These are phyloP conservation scores for Cryphonectria carpinicola DNA, from an alignment of 2,329 filamentous ascomycete species.

Conservation along the genomic window DNA sequence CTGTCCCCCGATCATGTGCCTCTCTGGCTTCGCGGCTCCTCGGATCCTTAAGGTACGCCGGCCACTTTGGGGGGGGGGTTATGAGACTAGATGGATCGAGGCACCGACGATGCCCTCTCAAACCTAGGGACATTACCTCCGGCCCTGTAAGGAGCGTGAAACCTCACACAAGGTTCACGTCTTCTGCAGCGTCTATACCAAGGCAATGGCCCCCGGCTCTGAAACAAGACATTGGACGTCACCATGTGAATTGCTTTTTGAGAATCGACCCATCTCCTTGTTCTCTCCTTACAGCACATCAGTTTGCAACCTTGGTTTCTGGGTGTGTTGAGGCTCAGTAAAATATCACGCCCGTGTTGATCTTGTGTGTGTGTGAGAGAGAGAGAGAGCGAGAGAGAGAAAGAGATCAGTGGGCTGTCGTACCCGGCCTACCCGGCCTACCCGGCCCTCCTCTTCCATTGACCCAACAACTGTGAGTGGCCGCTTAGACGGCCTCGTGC, in stretches of 20 bases:
- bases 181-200: background rate
- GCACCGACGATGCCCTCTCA: background rate
- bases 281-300: background rate
- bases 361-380: too few relatives aligned
- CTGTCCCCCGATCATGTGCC: background rate
- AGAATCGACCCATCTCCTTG: background rate
- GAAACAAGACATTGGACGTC: background rate
- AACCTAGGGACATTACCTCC: constrained; percentile 1
- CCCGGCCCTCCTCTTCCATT: background rate
- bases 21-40: background rate
- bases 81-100: background rate
- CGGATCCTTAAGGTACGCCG: background rate
- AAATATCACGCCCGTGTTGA: background rate
- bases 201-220: constrained; percentile 4
- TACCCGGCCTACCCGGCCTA: constrained; percentile 5
- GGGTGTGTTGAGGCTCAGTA: background rate
- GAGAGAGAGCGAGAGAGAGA: background rate
- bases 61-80: background rate
- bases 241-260: background rate
- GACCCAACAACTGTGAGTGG: too few relatives aligned
- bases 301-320: background rate
- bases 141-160: background rate
- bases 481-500: background rate
- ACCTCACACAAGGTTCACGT: background rate
- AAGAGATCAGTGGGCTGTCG: constrained; percentile 6